phyloP scores from a whole-genome alignment of 345 rosid genomes.

The Eucalyptus curtisii region DNA sequence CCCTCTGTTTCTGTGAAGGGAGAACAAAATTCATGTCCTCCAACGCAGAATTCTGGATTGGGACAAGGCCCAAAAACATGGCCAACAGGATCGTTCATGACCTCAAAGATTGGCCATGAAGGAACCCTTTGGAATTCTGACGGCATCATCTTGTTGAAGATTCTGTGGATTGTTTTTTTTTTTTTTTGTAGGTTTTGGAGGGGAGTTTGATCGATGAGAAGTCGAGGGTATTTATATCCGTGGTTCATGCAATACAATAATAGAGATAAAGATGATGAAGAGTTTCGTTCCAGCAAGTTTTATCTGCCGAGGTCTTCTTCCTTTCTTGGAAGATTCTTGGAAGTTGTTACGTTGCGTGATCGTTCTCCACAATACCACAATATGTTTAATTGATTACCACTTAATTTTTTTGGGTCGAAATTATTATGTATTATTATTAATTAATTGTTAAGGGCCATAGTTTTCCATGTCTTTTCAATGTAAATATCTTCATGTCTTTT shows the following conservation, averaged over 20 bases:
- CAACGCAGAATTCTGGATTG: neutral
- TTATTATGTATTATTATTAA: neutral
- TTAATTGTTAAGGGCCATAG: neutral
- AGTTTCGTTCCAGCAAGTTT: neutral
- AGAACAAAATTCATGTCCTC: neutral
- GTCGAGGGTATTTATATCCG: neutral
- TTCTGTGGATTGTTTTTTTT: neutral
- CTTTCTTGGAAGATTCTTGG: neutral
- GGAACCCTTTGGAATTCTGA: neutral
- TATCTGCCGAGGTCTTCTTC: neutral
- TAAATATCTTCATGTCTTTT: neutral
- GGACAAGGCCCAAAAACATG: neutral
- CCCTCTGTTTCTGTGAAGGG: neutral
- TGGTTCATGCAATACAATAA: neutral
- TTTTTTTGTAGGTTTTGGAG: neutral
- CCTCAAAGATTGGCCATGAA: neutral
- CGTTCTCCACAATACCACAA: neutral
- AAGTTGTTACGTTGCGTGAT: neutral
- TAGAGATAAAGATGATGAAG: neutral
- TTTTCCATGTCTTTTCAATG: neutral
- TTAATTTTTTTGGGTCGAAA: neutral
- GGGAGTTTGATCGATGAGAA: neutral
- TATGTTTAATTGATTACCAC: neutral
- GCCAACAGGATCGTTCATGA: neutral
- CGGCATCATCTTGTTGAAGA: neutral